Percentiles rank a stretch among this genome's conserved stretches.
Conservation (phyloP, 1,284 basidiomycete species). For the Trametes pubescens region DNA sequence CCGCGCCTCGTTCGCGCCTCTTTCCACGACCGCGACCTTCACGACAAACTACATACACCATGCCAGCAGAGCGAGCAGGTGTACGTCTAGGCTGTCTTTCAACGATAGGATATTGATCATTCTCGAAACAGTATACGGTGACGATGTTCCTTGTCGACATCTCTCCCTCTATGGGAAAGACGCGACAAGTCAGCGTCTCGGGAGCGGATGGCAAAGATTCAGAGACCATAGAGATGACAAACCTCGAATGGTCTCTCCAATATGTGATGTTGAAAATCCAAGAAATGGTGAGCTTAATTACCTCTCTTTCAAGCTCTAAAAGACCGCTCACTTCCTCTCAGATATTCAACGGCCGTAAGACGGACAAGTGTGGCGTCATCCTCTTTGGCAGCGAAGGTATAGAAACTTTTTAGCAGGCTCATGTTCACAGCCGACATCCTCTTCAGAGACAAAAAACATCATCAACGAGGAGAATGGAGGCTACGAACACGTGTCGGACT, state of each 20-base stretch:
- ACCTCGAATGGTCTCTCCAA: slow-evolving; percentile 84
- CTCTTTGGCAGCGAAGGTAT: slow-evolving; percentile 83
- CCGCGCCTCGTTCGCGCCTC: too few species aligned
- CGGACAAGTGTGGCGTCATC: slow-evolving; percentile 89
- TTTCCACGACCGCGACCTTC: slow-evolving; percentile 17
- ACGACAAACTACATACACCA: slow-evolving; percentile 46
- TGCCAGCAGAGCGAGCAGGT: slow-evolving; percentile 81
- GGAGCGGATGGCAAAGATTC: slow-evolving; percentile 59
- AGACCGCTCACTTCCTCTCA: slow-evolving; percentile 40
- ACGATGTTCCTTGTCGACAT: slow-evolving; percentile 90
- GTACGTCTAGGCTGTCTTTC: slow-evolving; percentile 48
- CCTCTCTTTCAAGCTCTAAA: not conserved
- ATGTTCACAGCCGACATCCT: not conserved
- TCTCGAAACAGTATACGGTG: slow-evolving; percentile 68
- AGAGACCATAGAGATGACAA: slow-evolving; percentile 67
- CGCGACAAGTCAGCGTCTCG: slow-evolving; percentile 64
- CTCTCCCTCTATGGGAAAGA: slow-evolving; percentile 84
- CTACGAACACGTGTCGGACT: slow-evolving; percentile 82
- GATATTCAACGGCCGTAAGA: slow-evolving; percentile 92
- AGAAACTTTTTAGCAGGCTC: not conserved
- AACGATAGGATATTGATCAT: not conserved
- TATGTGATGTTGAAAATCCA: slow-evolving; percentile 90
- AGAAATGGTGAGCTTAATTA: slow-evolving; percentile 73
- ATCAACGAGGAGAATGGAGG: slow-evolving; percentile 68
- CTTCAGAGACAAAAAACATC: slow-evolving; percentile 77